Evolutionary conservation across 495 filamentous ascomycete genomes (phyloP).

Genomic region (Aspergillus wentii): DNA sequence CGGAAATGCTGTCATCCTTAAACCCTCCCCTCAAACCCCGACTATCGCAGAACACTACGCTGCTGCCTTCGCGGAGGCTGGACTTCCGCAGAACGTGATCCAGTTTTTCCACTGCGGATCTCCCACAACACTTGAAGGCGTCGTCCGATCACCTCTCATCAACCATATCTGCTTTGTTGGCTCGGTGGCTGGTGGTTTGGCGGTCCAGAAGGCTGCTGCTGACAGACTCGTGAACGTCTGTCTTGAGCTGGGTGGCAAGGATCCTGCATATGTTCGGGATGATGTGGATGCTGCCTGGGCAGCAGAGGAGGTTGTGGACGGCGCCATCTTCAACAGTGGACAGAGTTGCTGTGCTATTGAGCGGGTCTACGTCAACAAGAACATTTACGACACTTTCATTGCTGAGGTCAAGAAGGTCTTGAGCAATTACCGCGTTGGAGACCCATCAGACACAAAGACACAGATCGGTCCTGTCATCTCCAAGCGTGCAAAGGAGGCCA

Average conservation of each 20-base stretch:
- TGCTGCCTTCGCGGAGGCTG: constrained; percentile 69
- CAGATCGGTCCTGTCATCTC: constrained; percentile 87
- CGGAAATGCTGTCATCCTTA: constrained; percentile 85
- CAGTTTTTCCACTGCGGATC: constrained; percentile 89
- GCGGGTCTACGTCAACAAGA: constrained; percentile 79
- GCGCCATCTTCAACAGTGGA: constrained; percentile 88
- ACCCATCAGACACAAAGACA: constrained; percentile 70
- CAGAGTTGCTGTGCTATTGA: constrained; percentile 91
- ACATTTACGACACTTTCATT: constrained; percentile 76
- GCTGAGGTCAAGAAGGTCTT: constrained; percentile 73
- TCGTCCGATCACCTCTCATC: constrained; percentile 70
- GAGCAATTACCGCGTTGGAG: constrained; percentile 77
- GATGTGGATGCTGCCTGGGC: constrained; percentile 89
- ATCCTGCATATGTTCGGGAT: constrained; percentile 80
- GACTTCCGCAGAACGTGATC: constrained; percentile 72
- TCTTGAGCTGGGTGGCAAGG: constrained; percentile 88
- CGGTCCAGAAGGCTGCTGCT: constrained; percentile 77
- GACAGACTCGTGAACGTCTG: constrained; percentile 78
- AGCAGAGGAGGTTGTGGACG: constrained; percentile 88
- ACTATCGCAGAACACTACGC: constrained; percentile 80
- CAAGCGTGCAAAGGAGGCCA: constrained; percentile 62
- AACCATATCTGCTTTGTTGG: constrained; percentile 84
- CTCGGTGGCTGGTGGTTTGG: constrained; percentile 80
- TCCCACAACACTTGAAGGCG: constrained; percentile 58
- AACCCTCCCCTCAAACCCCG: constrained; percentile 91